A percentile compares a stretch with the other conserved stretches of the same genome.
Evolutionary conservation across 2,329 filamentous ascomycete genomes (phyloP).

Genomic region (Cladophialophora bantiana): DNA sequence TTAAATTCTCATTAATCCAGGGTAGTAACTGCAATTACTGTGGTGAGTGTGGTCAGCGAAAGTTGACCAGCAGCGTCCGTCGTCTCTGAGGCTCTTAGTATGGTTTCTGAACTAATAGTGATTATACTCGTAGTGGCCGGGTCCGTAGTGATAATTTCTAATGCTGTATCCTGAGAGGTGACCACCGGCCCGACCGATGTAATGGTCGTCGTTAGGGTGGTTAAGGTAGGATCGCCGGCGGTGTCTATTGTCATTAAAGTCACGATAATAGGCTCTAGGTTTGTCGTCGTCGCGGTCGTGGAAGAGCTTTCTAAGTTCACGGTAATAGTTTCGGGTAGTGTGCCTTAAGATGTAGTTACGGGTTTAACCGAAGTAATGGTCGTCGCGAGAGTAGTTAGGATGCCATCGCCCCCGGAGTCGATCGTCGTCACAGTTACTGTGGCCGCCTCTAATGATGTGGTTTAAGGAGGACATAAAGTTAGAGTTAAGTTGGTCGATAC

Average conservation of each 20-base stretch:
- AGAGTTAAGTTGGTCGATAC: constrained; percentile 7
- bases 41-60: constrained; percentile 6
- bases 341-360: constrained; percentile 1
- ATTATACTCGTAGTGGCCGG: constrained; percentile 6
- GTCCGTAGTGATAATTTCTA: constrained; percentile 5
- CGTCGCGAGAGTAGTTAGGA: constrained; percentile 6
- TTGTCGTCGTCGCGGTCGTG: not conserved
- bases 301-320: not conserved
- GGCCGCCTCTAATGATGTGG: constrained; percentile 1
- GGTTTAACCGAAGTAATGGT: not conserved
- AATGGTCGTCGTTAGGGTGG: constrained; percentile 6
- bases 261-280: not conserved
- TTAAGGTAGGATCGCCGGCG: constrained; percentile 6
- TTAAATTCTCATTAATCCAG: not conserved
- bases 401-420: not conserved
- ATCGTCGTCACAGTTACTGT: not conserved
- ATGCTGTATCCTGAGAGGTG: constrained; percentile 6
- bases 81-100: constrained; percentile 2
- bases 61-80: constrained; percentile 8
- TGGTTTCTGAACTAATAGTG: constrained; percentile 8
- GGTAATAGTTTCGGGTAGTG: not conserved
- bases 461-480: constrained; percentile 6
- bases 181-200: constrained; percentile 3
- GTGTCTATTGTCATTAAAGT: constrained; percentile 4
- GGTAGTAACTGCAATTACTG: constrained; percentile 6